phyloP scores from a whole-genome alignment of 768 basidiomycete genomes.

The Xerocomellus dryophilus region DNA sequence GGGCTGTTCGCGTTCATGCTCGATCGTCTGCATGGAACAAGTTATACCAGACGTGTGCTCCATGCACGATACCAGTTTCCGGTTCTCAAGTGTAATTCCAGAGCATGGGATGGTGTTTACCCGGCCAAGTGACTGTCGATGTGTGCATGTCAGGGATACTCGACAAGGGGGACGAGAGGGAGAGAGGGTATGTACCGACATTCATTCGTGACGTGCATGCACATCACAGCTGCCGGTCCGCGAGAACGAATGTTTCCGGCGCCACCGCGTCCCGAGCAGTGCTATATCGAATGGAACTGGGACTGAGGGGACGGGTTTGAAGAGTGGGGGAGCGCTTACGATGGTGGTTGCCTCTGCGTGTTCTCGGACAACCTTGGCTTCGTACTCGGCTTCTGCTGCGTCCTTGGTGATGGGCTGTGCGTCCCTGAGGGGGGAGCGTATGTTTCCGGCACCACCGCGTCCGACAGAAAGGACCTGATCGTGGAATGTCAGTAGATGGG shows the following conservation, averaged over 20 bases:
- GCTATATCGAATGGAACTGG: slow-evolving; percentile 27
- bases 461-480: slow-evolving; percentile 50
- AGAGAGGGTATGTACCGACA: slow-evolving; percentile 40
- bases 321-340: slow-evolving; percentile 28
- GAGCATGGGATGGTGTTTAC: too few relatives aligned
- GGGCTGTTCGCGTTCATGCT: background rate
- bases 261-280: slow-evolving; percentile 69
- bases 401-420: slow-evolving; percentile 30
- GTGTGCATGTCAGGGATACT: too few relatives aligned
- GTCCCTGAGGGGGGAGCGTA: slow-evolving; percentile 54
- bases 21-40: too few relatives aligned
- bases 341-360: slow-evolving; percentile 30
- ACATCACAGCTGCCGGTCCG: slow-evolving; percentile 29
- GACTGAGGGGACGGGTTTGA: background rate
- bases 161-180: too few relatives aligned
- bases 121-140: too few relatives aligned
- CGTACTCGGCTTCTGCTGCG: slow-evolving; percentile 19
- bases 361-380: slow-evolving; percentile 23
- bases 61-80: too few relatives aligned
- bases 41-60: too few relatives aligned
- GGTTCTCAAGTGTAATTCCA: too few relatives aligned
- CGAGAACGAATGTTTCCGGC: slow-evolving; percentile 62
- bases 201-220: slow-evolving; percentile 36
- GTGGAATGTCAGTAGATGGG: background rate
- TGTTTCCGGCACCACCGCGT: slow-evolving; percentile 84